These are phyloP conservation scores for Solanum appendiculatum DNA, from an alignment of 257 asterid genomes.

Conservation along the genomic window DNA sequence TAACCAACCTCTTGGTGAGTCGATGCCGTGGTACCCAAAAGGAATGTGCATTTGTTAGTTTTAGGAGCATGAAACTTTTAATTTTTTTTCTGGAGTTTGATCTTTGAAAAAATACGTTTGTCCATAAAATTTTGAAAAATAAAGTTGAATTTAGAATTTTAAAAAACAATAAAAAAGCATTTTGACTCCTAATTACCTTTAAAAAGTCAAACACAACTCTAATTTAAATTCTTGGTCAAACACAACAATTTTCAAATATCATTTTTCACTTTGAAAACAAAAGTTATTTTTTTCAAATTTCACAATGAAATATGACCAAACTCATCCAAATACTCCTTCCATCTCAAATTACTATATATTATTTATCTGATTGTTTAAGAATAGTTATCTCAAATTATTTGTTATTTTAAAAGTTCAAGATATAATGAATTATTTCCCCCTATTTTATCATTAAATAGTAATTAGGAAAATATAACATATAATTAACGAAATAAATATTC, in stretches of 20 bases:
- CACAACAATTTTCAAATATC: too few relatives aligned
- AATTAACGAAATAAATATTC: too few relatives aligned
- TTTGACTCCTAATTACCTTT: background rate
- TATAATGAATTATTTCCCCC: accelerated
- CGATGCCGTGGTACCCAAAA: background rate
- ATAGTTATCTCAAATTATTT: background rate
- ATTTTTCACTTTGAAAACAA: too few relatives aligned
- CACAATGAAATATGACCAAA: too few relatives aligned
- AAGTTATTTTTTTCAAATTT: too few relatives aligned
- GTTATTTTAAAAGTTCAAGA: background rate
- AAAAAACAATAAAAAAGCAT: too few relatives aligned
- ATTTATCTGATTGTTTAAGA: background rate
- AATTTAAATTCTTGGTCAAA: background rate
- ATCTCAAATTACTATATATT: background rate
- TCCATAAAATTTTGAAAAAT: accelerated
- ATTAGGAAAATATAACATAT: background rate
- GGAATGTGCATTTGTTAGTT: background rate
- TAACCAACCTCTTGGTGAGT: background rate
- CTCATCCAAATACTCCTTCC: background rate
- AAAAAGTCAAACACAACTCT: background rate
- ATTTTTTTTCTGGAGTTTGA: too few relatives aligned
- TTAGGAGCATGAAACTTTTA: background rate
- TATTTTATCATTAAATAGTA: background rate
- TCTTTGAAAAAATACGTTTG: too few relatives aligned
- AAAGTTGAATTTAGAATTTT: too few relatives aligned